Evolutionary conservation across 164 flowering plant species (phyloP).

Genomic region (Berberis thunbergii): DNA sequence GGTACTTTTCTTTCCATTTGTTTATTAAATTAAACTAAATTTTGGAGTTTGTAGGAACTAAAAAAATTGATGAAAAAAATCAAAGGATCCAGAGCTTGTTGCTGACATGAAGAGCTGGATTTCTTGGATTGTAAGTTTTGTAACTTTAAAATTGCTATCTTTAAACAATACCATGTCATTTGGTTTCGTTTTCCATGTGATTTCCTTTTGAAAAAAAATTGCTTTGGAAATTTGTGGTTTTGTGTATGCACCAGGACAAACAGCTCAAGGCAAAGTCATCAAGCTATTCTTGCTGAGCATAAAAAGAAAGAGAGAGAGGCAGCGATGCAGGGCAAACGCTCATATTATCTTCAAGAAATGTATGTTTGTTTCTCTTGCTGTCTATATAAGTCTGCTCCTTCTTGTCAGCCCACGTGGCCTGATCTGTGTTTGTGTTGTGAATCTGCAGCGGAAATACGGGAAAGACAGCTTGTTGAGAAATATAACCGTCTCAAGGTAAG

Average conservation of each 20-base stretch:
- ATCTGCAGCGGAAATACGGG: constrained; percentile 71
- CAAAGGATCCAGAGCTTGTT: constrained; percentile 40
- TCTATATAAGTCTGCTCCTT: not conserved
- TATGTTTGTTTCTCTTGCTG: constrained; percentile 20
- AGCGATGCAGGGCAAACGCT: constrained; percentile 73
- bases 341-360: constrained; percentile 80
- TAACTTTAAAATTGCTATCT: no score
- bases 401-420: not conserved
- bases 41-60: constrained; percentile 37
- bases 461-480: constrained; percentile 51
- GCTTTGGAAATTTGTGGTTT: no score
- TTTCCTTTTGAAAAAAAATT: no score
- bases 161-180: no score
- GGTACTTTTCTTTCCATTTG: not conserved
- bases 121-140: constrained; percentile 65
- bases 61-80: constrained; percentile 42
- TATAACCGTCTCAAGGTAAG: constrained; percentile 70
- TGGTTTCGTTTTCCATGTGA: no score
- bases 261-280: constrained; percentile 49
- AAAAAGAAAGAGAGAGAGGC: constrained; percentile 91
- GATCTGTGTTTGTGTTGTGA: constrained; percentile 1
- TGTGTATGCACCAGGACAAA: constrained; percentile 35
- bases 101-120: constrained; percentile 41
- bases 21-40: no score
- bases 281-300: constrained; percentile 60